phyloP scores from a whole-genome alignment of 345 rosid genomes.

The Gossypium anomalum region DNA sequence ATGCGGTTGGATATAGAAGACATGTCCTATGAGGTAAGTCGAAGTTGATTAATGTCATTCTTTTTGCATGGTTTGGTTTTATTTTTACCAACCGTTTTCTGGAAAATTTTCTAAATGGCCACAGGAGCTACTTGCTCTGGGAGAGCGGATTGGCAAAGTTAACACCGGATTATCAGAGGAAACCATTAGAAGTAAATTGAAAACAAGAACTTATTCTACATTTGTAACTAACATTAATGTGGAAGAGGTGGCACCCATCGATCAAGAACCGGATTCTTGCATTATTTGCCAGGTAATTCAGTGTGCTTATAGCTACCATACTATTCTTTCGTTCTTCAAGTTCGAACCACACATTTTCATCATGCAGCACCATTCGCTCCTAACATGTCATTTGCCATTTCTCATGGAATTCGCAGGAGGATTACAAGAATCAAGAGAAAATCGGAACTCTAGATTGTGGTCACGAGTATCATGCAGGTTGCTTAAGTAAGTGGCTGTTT shows the following conservation, averaged over 20 bases:
- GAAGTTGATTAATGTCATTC: background rate
- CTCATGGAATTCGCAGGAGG: slow-evolving; percentile 44
- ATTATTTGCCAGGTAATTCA: slow-evolving; percentile 58
- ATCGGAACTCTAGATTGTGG: slow-evolving; percentile 72
- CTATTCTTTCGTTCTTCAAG: background rate
- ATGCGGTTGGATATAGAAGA: slow-evolving; percentile 94
- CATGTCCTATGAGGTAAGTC: slow-evolving; percentile 80
- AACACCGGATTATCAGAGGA: slow-evolving; percentile 80
- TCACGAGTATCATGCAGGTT: slow-evolving; percentile 73
- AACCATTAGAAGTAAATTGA: slow-evolving; percentile 35
- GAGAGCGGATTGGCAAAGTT: slow-evolving; percentile 73
- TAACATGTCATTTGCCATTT: background rate
- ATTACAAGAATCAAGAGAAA: slow-evolving; percentile 46
- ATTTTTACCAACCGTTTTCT: background rate
- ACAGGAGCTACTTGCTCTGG: slow-evolving; percentile 85
- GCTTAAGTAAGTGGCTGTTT: slow-evolving; percentile 83
- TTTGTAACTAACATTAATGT: slow-evolving; percentile 37
- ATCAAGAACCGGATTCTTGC: slow-evolving; percentile 62
- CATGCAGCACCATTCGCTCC: background rate
- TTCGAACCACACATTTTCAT: background rate
- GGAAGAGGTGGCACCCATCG: slow-evolving; percentile 51
- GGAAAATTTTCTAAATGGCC: background rate
- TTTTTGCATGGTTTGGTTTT: background rate
- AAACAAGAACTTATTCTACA: slow-evolving; percentile 42
- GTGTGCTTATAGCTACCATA: too few relatives aligned